A percentile compares a stretch with the other conserved stretches of the same genome.
Conservation (phyloP, 352 stramenopile species). For the Aphanomyces stellatus region DNA sequence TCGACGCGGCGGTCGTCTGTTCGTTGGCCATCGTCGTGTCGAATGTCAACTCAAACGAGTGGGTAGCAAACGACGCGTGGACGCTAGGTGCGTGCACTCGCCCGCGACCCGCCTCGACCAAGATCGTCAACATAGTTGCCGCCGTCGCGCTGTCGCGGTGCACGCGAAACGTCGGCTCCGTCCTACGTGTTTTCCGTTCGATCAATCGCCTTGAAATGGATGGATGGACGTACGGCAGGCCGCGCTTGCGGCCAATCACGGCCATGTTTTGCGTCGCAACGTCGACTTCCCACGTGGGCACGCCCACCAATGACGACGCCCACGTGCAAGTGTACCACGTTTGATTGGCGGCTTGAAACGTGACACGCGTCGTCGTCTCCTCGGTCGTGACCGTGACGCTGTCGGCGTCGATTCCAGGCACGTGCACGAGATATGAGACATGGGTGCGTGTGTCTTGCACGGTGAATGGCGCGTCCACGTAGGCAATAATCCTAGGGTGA, state of each 20-base stretch:
- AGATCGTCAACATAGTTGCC: neutral
- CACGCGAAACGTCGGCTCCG: neutral
- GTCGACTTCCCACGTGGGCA: neutral
- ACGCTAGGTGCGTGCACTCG: neutral
- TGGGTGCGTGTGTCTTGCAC: slow-evolving; percentile 4
- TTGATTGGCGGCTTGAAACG: neutral
- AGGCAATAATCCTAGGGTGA: no score
- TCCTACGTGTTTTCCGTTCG: neutral
- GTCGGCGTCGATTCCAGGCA: neutral
- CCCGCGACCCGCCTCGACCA: neutral
- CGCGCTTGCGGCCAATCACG: slow-evolving; percentile 1
- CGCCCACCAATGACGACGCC: no score
- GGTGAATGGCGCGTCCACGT: neutral
- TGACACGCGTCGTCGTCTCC: neutral
- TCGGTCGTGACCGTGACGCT: neutral
- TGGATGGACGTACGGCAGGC: neutral
- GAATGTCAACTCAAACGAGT: neutral
- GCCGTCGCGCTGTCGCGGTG: neutral
- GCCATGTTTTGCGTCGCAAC: slow-evolving; percentile 12
- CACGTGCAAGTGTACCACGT: no score
- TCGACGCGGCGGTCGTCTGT: neutral
- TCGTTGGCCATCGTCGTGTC: no score
- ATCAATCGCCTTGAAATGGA: no score
- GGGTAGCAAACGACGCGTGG: neutral
- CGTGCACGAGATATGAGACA: slow-evolving; percentile 9